These are phyloP conservation scores for Aspergillus carlsbadensis DNA, from an alignment of 495 filamentous ascomycete genomes.

Conservation along the genomic window DNA sequence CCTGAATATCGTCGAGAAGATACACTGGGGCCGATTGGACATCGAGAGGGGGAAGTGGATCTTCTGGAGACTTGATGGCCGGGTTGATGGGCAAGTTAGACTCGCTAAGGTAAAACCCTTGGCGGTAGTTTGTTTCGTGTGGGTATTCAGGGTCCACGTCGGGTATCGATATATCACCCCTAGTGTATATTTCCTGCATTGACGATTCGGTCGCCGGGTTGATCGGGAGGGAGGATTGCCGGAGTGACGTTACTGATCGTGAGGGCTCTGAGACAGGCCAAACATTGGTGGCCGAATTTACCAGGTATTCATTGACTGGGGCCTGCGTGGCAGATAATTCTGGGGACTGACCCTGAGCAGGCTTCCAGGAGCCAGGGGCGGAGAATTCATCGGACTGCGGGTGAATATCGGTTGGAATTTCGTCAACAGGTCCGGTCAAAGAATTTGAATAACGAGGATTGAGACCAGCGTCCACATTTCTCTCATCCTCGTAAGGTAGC, in stretches of 20 bases:
- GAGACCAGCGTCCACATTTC: slow-evolving; percentile 20
- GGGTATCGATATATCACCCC: slow-evolving; percentile 6
- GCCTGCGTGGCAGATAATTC: slow-evolving; percentile 19
- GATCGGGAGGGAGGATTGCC: slow-evolving; percentile 27
- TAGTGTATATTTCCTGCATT: slow-evolving; percentile 14
- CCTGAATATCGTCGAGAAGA: neutral
- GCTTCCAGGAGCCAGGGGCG: slow-evolving; percentile 22
- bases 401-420: slow-evolving; percentile 7
- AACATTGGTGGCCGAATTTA: slow-evolving; percentile 15
- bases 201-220: slow-evolving; percentile 29
- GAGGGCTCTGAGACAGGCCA: slow-evolving; percentile 12
- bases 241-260: slow-evolving; percentile 19
- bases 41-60: neutral
- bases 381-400: slow-evolving; percentile 19
- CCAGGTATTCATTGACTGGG: slow-evolving; percentile 13
- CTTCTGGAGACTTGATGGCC: neutral
- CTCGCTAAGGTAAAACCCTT: neutral
- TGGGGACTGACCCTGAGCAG: slow-evolving; percentile 14
- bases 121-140: slow-evolving; percentile 5
- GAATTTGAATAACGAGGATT: slow-evolving; percentile 14
- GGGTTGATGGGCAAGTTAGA: neutral
- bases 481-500: slow-evolving; percentile 13
- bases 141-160: slow-evolving; percentile 16
- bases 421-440: slow-evolving; percentile 3
- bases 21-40: neutral